These are phyloP conservation scores for Scutellaria galericulata DNA, from an alignment of 257 asterid species.

Conservation along the genomic window DNA sequence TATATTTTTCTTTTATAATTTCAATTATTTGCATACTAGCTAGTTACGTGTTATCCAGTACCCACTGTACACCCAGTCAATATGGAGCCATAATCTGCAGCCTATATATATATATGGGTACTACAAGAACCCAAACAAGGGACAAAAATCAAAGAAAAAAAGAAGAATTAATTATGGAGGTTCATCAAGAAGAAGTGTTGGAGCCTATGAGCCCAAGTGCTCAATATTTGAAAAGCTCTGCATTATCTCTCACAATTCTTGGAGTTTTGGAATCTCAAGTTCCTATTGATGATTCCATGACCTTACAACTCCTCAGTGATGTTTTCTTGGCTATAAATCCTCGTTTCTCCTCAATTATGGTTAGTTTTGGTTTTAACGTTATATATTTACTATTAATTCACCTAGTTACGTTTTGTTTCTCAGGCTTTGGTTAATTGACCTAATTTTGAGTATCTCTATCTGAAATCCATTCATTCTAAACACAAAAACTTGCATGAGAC, in stretches of 20 bases:
- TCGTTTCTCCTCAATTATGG: constrained; percentile 64
- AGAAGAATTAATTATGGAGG: constrained; percentile 19
- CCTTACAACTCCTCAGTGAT: constrained; percentile 35
- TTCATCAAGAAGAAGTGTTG: constrained; percentile 31
- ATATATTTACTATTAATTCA: no score
- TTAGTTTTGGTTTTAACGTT: background rate
- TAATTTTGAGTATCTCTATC: no score
- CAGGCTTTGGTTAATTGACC: no score
- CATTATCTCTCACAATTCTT: constrained; percentile 47
- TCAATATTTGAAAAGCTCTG: constrained; percentile 52
- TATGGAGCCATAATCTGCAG: background rate
- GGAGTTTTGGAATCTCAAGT: constrained; percentile 48
- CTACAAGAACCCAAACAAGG: background rate
- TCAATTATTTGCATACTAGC: no score
- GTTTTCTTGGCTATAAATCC: constrained; percentile 57
- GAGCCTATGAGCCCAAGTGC: constrained; percentile 62
- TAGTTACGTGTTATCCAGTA: no score
- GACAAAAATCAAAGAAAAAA: background rate
- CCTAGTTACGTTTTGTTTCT: no score
- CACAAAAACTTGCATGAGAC: no score
- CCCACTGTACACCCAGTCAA: no score
- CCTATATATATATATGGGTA: background rate
- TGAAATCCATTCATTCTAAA: background rate
- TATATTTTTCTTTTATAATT: no score
- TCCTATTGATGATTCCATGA: constrained; percentile 45